Percentiles rank a stretch among this genome's conserved stretches.
Evolutionary conservation across 169 alveolate genomes (phyloP).

Genomic region (Neospora caninum): DNA sequence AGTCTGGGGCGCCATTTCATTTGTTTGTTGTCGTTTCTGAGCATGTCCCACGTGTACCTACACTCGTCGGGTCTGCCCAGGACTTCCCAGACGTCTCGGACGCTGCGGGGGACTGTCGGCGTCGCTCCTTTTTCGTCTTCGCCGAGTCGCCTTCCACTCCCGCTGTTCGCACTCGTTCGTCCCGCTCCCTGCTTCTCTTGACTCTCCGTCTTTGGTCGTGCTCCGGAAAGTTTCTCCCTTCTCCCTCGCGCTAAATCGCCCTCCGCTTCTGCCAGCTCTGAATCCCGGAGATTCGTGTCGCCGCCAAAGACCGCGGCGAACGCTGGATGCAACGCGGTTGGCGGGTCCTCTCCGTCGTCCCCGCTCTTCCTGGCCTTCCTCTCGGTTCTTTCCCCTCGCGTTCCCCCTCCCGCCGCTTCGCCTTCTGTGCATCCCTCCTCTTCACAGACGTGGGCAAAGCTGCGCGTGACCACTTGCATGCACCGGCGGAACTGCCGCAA

Average conservation of each 20-base stretch:
- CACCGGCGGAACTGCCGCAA: slow-evolving; percentile 2
- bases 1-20: slow-evolving; percentile 35
- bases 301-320: slow-evolving; percentile 59
- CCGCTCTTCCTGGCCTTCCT: background rate
- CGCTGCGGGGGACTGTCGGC: background rate
- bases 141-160: slow-evolving; percentile 7
- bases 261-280: slow-evolving; percentile 43
- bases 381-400: background rate
- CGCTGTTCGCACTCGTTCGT: background rate
- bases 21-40: slow-evolving; percentile 56
- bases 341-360: background rate
- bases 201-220: too few relatives aligned
- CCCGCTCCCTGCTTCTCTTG: too few relatives aligned
- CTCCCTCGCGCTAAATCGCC: background rate
- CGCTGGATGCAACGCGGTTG: background rate
- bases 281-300: slow-evolving; percentile 55
- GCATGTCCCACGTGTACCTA: slow-evolving; percentile 67
- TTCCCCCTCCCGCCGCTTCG: background rate
- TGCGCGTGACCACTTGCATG: slow-evolving; percentile 8
- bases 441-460: background rate
- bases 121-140: background rate
- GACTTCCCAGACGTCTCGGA: slow-evolving; percentile 46
- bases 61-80: slow-evolving; percentile 52
- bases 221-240: background rate
- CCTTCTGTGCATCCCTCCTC: background rate